Evolutionary conservation across 2,329 filamentous ascomycete species (phyloP).

Genomic region (Xylariaceae sp.): DNA sequence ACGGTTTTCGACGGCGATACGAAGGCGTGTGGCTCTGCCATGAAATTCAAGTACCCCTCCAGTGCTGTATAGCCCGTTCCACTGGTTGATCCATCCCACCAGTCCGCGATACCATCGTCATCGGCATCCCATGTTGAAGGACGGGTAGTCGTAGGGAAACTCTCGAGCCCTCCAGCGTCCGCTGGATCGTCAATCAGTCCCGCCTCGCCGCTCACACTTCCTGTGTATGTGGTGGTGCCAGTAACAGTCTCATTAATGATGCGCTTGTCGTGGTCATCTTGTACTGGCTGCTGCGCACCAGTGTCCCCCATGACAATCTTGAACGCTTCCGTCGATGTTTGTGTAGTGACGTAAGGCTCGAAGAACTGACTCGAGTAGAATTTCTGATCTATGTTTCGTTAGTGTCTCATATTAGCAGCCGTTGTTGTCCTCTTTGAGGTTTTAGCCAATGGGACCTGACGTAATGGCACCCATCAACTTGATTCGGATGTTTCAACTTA

Average conservation of each 20-base stretch:
- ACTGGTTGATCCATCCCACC: conserved; percentile 35
- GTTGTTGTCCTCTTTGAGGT: too few relatives aligned
- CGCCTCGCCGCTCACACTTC: conserved; percentile 28
- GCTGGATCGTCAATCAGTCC: conserved; percentile 34
- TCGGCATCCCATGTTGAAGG: conserved; percentile 32
- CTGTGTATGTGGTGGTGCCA: conserved; percentile 30
- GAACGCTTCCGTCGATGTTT: conserved; percentile 33
- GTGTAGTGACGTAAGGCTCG: conserved; percentile 29
- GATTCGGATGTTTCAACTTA: too few relatives aligned
- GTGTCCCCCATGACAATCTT: conserved; percentile 35
- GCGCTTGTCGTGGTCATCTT: conserved; percentile 34
- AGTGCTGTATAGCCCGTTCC: conserved; percentile 32
- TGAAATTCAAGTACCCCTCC: conserved; percentile 36
- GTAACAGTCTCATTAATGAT: conserved; percentile 32
- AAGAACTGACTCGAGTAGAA: conserved; percentile 32
- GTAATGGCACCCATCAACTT: too few relatives aligned
- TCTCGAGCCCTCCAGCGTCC: conserved; percentile 34
- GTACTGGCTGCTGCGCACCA: conserved; percentile 30
- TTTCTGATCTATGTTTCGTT: conserved; percentile 24
- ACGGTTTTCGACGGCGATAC: conserved; percentile 25
- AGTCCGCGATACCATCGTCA: conserved; percentile 34
- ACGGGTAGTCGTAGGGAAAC: conserved; percentile 28
- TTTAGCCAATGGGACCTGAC: too few relatives aligned
- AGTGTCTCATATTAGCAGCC: too few relatives aligned
- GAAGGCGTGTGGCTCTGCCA: conserved; percentile 34